Base-by-base conservation (phyloP, 495 filamentous ascomycete genomes). In the Rostrohypoxylon terebratum region DNA sequence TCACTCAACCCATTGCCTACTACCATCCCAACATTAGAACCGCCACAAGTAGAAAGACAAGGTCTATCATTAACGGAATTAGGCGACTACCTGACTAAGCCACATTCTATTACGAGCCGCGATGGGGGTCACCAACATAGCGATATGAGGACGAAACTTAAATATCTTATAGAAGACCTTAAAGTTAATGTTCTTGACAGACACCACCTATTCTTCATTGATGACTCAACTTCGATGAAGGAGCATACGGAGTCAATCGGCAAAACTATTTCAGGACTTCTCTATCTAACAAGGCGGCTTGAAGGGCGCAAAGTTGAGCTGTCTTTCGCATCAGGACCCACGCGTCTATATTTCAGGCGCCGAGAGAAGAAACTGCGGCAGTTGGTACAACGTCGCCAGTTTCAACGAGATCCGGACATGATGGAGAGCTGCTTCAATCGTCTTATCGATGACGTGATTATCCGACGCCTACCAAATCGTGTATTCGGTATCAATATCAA, bases 191-290 rank as follows among this genome's bases (percentile, higher is more conserved):
- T 76, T 28, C 33, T 55, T 11, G 66, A 61, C 4, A 66, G 59
- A 21, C 65, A 73, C 53, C 64, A 83, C 72, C 67, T 83, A 11
- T 83, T 83, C 69, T 67, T 84, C 20, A 79, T 85, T 48, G 83
- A 84, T 61, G 75, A 81, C 60, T 77, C 82, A 1, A 57, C 13
- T 8, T 70, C 67, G 9, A 83, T 85, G 82, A 21, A 20, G n/a
- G 20, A 50, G 4, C 65, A 83, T 53, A 73, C 73, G 20, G 34
- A 60, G 1, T 64, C 75, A 0, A 68, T 84, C 1, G 34, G 48
- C 7, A 50, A 71, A 3, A 55, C 74, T 13, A 76, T 82, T 59
- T 40, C 45, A 10, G 68, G 71, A 5, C 60, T 84, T 11, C 69
- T 75, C 25, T 76, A 81, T 53, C 71, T 83, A 8, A 72, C 82